Percentiles rank a stretch among this genome's conserved stretches.
Evolutionary conservation across 192 early-diverging fungal genomes (phyloP).

Genomic region (Pilaira anomala): DNA sequence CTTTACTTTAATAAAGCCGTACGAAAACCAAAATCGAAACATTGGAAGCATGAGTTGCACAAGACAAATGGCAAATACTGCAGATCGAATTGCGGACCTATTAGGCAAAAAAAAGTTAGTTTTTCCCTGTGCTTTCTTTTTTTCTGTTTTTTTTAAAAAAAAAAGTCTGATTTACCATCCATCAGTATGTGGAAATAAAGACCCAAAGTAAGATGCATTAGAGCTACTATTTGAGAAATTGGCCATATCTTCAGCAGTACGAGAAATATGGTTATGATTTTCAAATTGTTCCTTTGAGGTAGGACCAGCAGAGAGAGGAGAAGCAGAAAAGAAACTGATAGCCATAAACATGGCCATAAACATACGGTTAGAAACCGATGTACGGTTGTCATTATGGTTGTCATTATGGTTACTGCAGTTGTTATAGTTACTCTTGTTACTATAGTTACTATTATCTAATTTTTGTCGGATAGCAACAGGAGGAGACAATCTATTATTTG

Average conservation of each 20-base stretch:
- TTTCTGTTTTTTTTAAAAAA: neutral
- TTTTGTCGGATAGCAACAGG: neutral
- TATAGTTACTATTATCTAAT: too few relatives aligned
- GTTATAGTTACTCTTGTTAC: too few relatives aligned
- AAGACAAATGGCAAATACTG: conserved; percentile 12
- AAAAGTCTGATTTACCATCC: conserved; percentile 3
- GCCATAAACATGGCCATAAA: conserved; percentile 60
- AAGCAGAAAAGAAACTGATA: conserved; percentile 44
- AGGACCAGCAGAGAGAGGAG: conserved; percentile 25
- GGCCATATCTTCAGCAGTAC: neutral
- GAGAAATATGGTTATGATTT: conserved; percentile 25
- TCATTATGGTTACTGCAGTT: too few relatives aligned
- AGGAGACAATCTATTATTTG: neutral
- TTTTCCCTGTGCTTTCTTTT: too few relatives aligned
- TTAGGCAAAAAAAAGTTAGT: conserved; percentile 5
- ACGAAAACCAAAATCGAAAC: conserved; percentile 10
- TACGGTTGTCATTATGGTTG: neutral
- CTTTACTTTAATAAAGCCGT: conserved; percentile 11
- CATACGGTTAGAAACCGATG: conserved; percentile 28
- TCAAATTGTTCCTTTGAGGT: conserved; percentile 17
- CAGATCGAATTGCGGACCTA: conserved; percentile 14
- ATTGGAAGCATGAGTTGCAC: conserved; percentile 18
- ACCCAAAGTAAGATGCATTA: neutral
- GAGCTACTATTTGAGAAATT: neutral
- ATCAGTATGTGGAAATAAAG: conserved; percentile 9